Evolutionary conservation across 306 rosid genomes (phyloP).

Genomic region (Ochetophila trinervis): DNA sequence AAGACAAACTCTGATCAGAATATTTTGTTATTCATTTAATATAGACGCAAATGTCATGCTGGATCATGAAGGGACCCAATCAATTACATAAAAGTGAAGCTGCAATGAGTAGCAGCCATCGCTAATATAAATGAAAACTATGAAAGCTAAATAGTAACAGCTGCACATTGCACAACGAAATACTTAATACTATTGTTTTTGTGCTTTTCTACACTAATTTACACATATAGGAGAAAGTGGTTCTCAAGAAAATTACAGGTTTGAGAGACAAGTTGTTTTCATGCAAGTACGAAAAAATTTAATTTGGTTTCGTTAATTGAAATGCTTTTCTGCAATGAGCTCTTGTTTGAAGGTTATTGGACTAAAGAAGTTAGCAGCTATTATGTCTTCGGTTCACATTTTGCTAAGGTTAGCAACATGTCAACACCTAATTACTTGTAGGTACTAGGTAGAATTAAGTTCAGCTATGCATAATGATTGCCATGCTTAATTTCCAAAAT

Average conservation of each 20-base stretch:
- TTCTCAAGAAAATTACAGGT: too few species aligned
- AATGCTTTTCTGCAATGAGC: not conserved
- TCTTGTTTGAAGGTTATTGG: not conserved
- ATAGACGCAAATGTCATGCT: not conserved
- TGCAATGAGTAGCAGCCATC: not conserved
- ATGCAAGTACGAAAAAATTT: too few species aligned
- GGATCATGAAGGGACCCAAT: not conserved
- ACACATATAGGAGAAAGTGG: too few species aligned
- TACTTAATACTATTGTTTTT: too few species aligned
- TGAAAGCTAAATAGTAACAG: not conserved
- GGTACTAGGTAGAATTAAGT: too few species aligned
- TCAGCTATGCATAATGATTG: not conserved
- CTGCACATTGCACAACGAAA: not conserved
- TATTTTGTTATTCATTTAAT: not conserved
- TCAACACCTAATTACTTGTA: too few species aligned
- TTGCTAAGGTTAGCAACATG: not conserved
- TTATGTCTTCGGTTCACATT: not conserved
- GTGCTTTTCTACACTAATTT: too few species aligned
- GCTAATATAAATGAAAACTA: not conserved
- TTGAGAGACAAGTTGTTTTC: too few species aligned
- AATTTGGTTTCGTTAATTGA: not conserved
- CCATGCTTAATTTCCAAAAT: constrained; percentile 13
- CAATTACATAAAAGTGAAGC: not conserved
- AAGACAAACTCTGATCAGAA: constrained; percentile 29
- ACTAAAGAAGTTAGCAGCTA: not conserved